Base-by-base conservation (phyloP, 1,284 basidiomycete genomes). In the Boletus semigastroideus region DNA sequence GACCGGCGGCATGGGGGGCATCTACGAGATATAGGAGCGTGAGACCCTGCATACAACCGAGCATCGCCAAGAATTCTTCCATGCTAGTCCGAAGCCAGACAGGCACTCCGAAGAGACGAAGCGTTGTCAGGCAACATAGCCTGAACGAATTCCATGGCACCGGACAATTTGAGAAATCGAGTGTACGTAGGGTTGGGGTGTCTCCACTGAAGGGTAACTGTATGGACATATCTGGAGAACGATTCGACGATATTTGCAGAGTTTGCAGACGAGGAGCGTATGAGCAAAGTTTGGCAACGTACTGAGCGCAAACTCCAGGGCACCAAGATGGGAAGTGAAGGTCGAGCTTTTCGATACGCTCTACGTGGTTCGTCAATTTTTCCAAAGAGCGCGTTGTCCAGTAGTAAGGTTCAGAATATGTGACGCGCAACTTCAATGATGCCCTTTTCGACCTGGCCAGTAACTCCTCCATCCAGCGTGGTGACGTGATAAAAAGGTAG, bases 381-480 rank as follows among this genome's bases (percentile, higher is more conserved):
- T 56, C 50, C 5, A 66, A 34, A 5, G 51, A 25, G 13, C 10
- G 7, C 34, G 10, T 16, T 36, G 34, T 14, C 5, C 7, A 14
- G 34, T 36, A 9, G 14, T 7, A 1, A 34, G 8, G 16, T 7
- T 9, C 14, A 6, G 1, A 4, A 33, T 16, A 33, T 4, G 33
- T 7, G 1, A 55, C 52, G n/a, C 46, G 43, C 27, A 70, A 51
- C 38, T 52, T 56, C 17, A 74, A 49, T 1, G 65, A 59, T 12
- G 60, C 62, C 42, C 54, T 60, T 45, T 69, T 72, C 1, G 70
- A 74, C 11, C 72, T 57, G n/a, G 51, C 48, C 14, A 74, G 40
- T 61, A 72, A 65, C 40, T 63, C 68, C 17, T 66, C 59, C 9
- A 63, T 64, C 62, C 66, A 68, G 17, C 51, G 51, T 0, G 54